A percentile compares a stretch with the other conserved stretches of the same genome.
These are phyloP conservation scores for Acer negundo DNA, from an alignment of 345 rosid genomes.

Conservation along the genomic window DNA sequence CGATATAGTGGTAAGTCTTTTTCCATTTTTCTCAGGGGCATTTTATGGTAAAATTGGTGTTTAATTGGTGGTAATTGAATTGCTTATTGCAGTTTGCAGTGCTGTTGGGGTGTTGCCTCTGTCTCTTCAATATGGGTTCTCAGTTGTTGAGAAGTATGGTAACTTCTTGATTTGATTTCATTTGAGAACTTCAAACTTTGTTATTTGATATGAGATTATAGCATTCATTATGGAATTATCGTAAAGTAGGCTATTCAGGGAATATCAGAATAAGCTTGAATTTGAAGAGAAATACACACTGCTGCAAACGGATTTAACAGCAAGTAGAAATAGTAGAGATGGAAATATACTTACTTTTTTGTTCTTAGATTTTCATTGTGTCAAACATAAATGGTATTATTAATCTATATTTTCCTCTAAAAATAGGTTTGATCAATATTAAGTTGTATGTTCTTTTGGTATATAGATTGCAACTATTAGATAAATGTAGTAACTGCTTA, in stretches of 20 bases:
- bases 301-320: background rate
- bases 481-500: background rate
- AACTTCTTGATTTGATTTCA: constrained; percentile 26
- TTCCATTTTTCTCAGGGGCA: constrained; percentile 9
- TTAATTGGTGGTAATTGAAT: constrained; percentile 23
- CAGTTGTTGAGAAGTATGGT: constrained; percentile 87
- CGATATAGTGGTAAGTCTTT: constrained; percentile 78
- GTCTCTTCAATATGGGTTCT: constrained; percentile 91
- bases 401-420: background rate
- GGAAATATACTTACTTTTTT: background rate
- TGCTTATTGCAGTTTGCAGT: constrained; percentile 81
- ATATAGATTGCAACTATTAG: background rate
- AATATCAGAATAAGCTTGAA: background rate
- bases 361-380: background rate
- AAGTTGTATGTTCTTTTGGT: background rate
- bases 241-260: background rate
- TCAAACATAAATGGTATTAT: background rate
- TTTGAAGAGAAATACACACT: background rate
- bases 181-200: constrained; percentile 1
- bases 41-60: constrained; percentile 16
- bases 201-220: background rate
- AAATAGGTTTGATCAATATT: background rate
- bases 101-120: constrained; percentile 96
- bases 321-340: background rate
- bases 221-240: background rate